Conservation (phyloP, 129 eudicot genomes). For the Sambucus nigra region DNA sequence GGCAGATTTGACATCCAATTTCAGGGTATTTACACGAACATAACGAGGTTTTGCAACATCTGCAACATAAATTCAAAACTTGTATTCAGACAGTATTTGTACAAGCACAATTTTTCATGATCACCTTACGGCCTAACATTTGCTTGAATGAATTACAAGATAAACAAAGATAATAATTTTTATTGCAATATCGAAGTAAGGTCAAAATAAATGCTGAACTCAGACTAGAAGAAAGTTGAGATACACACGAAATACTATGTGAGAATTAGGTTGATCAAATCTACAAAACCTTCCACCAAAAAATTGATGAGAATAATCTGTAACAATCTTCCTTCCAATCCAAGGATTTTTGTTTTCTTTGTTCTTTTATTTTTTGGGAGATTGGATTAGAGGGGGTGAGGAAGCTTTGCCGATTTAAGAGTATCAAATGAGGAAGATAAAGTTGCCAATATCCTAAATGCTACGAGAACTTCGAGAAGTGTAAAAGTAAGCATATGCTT, state of each 20-base stretch:
- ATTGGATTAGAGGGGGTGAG: too few relatives aligned
- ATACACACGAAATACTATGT: not conserved
- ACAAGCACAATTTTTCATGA: not conserved
- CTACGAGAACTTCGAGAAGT: too few relatives aligned
- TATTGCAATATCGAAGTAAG: too few relatives aligned
- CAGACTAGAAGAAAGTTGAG: not conserved
- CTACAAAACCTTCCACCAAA: not conserved
- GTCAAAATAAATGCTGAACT: too few relatives aligned
- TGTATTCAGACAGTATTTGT: not conserved
- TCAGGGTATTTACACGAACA: constrained; percentile 93
- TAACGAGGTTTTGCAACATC: constrained; percentile 79
- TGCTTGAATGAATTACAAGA: not conserved
- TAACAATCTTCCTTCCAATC: too few relatives aligned
- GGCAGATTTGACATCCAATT: constrained; percentile 62
- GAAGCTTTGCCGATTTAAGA: too few relatives aligned
- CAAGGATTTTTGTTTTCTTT: too few relatives aligned
- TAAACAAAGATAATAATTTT: not conserved
- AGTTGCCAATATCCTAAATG: too few relatives aligned
- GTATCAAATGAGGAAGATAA: too few relatives aligned
- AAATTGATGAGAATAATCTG: too few relatives aligned
- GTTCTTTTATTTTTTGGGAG: too few relatives aligned
- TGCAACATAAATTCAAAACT: constrained; percentile 21
- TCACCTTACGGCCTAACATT: too few relatives aligned
- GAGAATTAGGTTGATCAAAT: not conserved
- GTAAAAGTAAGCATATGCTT: not conserved